Conservation (phyloP, 176 grass and related monocot species). For the Eleusine indica region DNA sequence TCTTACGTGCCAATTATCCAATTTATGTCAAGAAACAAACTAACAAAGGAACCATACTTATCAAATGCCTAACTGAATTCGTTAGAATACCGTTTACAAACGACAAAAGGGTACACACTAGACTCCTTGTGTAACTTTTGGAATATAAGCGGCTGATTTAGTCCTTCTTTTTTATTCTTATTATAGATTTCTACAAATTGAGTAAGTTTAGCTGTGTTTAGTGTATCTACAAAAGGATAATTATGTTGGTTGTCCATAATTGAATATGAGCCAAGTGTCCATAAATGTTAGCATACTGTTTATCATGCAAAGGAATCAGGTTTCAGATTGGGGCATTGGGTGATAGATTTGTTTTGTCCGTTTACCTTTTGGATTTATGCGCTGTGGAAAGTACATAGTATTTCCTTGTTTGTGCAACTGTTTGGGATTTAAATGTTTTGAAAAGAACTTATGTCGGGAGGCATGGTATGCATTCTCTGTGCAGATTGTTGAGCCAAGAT, state of each 20-base stretch:
- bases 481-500: slow-evolving; percentile 67
- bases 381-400: not conserved
- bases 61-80: not conserved
- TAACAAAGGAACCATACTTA: not conserved
- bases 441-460: not conserved
- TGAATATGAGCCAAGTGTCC: not conserved
- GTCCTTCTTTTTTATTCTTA: slow-evolving; percentile 1
- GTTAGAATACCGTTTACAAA: slow-evolving; percentile 5
- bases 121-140: not conserved
- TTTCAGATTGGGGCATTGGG: not conserved
- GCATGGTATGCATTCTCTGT: slow-evolving; percentile 8
- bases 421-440: no score
- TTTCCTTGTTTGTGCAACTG: not conserved
- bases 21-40: not conserved
- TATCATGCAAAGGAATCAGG: slow-evolving; percentile 6
- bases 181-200: not conserved
- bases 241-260: not conserved
- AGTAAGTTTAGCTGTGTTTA: slow-evolving; percentile 20
- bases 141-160: not conserved
- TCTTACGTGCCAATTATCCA: slow-evolving; percentile 3
- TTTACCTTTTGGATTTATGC: not conserved
- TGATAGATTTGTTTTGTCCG: not conserved
- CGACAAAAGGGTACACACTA: not conserved
- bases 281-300: not conserved
- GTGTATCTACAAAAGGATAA: not conserved